phyloP scores from a whole-genome alignment of 805 yeast species.

The Yamadazyma philogaea region DNA sequence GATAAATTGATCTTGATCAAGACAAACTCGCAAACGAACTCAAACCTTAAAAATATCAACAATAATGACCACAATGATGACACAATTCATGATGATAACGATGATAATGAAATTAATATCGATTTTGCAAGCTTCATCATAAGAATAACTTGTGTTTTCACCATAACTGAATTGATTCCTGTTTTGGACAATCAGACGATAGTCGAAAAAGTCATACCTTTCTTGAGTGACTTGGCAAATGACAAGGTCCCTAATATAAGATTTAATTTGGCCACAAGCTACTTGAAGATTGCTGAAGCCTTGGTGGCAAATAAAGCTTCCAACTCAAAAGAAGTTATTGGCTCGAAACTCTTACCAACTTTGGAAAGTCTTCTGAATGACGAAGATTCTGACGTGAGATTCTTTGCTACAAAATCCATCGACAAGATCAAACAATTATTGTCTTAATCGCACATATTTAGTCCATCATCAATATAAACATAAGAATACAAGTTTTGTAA shows the following conservation, averaged over 20 bases:
- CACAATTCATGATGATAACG: slow-evolving; percentile 21
- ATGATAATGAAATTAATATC: slow-evolving; percentile 25
- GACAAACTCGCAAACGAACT: slow-evolving; percentile 16
- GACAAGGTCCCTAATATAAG: slow-evolving; percentile 95
- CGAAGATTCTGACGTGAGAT: slow-evolving; percentile 85
- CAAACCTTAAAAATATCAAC: slow-evolving; percentile 9
- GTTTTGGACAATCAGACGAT: slow-evolving; percentile 60
- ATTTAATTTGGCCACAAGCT: slow-evolving; percentile 89
- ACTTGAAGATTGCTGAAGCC: slow-evolving; percentile 57
- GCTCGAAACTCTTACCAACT: slow-evolving; percentile 55
- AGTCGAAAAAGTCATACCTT: slow-evolving; percentile 70
- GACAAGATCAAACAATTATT: slow-evolving; percentile 5
- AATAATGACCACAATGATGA: slow-evolving; percentile 16
- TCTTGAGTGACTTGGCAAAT: slow-evolving; percentile 62
- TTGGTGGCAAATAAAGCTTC: slow-evolving; percentile 27
- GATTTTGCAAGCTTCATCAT: slow-evolving; percentile 77
- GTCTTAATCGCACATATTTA: background rate
- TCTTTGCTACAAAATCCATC: slow-evolving; percentile 68
- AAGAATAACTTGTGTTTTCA: slow-evolving; percentile 86
- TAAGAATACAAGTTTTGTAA: too few relatives aligned
- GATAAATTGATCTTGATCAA: slow-evolving; percentile 56
- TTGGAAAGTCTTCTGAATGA: slow-evolving; percentile 67
- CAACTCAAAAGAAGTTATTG: slow-evolving; percentile 23
- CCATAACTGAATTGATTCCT: slow-evolving; percentile 77
- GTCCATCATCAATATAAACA: background rate